These are phyloP conservation scores for Tuber magnatum DNA, from an alignment of 495 filamentous ascomycete genomes.

Conservation along the genomic window DNA sequence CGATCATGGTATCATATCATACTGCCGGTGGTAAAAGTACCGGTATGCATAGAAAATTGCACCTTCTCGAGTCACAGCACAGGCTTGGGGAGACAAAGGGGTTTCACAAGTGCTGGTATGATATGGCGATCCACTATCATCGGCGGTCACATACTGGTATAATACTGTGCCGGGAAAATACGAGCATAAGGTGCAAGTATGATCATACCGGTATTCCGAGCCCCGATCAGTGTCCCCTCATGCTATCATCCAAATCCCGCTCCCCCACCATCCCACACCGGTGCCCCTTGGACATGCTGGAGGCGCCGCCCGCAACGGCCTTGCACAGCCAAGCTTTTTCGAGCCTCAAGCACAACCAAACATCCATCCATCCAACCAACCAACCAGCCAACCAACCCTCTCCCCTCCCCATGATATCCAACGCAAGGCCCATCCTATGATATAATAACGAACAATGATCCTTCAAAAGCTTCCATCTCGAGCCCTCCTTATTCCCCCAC, in stretches of 20 bases:
- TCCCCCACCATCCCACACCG: neutral
- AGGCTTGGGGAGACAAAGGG: neutral
- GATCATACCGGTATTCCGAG: neutral
- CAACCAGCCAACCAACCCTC: neutral
- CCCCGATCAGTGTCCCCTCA: neutral
- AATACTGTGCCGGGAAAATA: too few relatives aligned
- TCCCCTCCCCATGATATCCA: neutral
- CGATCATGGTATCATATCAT: neutral
- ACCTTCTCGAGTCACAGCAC: neutral
- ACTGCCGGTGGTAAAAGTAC: neutral
- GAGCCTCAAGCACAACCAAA: neutral
- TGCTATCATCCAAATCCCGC: too few relatives aligned
- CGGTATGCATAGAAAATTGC: neutral
- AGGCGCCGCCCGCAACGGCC: neutral
- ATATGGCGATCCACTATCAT: too few relatives aligned
- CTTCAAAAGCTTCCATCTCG: neutral
- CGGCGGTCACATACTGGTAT: too few relatives aligned
- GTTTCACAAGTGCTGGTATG: neutral
- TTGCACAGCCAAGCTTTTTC: slow-evolving; percentile 1
- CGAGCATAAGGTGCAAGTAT: too few relatives aligned
- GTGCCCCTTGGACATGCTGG: neutral
- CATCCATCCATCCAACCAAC: too few relatives aligned
- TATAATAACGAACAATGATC: neutral
- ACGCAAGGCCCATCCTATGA: neutral
- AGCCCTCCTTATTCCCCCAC: neutral